Percentiles rank a stretch among this genome's conserved stretches.
phyloP scores from a whole-genome alignment of 2,329 filamentous ascomycete genomes.

The Colletotrichum tanaceti region DNA sequence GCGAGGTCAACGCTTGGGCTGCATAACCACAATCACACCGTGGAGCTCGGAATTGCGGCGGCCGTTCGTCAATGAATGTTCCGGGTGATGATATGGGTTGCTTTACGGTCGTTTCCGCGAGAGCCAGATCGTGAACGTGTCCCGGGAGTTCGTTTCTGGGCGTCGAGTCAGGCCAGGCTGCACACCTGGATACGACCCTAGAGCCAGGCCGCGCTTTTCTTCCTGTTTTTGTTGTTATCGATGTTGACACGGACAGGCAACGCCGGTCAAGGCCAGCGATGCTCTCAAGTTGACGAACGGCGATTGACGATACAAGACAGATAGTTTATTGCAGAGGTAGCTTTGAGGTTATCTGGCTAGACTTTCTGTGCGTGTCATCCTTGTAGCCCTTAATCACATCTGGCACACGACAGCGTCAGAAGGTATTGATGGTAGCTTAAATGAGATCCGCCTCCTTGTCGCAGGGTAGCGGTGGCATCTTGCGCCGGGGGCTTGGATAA shows the following conservation, averaged over 20 bases:
- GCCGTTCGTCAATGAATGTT: neutral
- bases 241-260: neutral
- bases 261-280: slow-evolving; percentile 4
- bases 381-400: slow-evolving; percentile 1
- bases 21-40: slow-evolving; percentile 7
- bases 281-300: slow-evolving; percentile 23
- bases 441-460: slow-evolving; percentile 35
- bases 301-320: slow-evolving; percentile 9
- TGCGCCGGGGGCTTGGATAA: slow-evolving; percentile 23
- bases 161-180: neutral
- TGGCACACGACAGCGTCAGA: slow-evolving; percentile 31
- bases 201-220: slow-evolving; percentile 10
- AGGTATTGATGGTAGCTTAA: slow-evolving; percentile 13
- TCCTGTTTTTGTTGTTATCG: neutral
- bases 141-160: slow-evolving; percentile 1
- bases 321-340: neutral
- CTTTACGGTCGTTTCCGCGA: slow-evolving; percentile 15
- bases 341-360: slow-evolving; percentile 28
- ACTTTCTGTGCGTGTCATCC: slow-evolving; percentile 23
- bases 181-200: neutral
- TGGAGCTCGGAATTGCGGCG: slow-evolving; percentile 9
- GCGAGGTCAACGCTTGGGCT: slow-evolving; percentile 19
- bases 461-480: neutral
- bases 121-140: slow-evolving; percentile 14
- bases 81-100: slow-evolving; percentile 3